These are phyloP conservation scores for Rhodotorula babjevae DNA, from an alignment of 768 basidiomycete genomes.

Conservation along the genomic window DNA sequence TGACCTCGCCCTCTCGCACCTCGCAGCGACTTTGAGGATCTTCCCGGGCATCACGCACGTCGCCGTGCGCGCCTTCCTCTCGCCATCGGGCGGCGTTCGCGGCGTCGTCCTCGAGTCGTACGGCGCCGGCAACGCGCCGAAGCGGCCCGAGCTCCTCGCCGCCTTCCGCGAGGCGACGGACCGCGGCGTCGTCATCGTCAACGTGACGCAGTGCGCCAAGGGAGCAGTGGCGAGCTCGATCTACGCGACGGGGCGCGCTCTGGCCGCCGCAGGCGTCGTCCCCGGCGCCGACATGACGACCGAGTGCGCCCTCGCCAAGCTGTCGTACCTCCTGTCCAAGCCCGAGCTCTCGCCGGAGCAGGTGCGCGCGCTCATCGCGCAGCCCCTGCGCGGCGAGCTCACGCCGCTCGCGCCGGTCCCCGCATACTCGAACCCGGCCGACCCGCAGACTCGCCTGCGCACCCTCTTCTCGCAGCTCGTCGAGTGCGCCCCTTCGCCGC, in stretches of 20 bases:
- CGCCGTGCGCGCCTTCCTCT: constrained; percentile 70
- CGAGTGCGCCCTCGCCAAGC: constrained; percentile 90
- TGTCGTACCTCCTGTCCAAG: constrained; percentile 84
- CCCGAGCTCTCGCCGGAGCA: constrained; percentile 63
- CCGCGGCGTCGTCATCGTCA: constrained; percentile 78
- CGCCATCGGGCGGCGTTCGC: constrained; percentile 50
- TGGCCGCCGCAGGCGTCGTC: constrained; percentile 64
- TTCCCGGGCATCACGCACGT: constrained; percentile 40
- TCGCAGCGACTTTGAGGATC: constrained; percentile 33
- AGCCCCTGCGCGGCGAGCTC: constrained; percentile 82
- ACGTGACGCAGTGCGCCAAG: constrained; percentile 83
- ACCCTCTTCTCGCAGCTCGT: constrained; percentile 40
- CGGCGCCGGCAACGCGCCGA: constrained; percentile 88
- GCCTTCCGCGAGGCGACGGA: constrained; percentile 75
- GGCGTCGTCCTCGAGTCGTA: constrained; percentile 88
- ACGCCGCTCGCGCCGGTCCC: constrained; percentile 56
- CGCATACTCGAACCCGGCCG: constrained; percentile 40
- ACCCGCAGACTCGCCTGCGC: constrained; percentile 3
- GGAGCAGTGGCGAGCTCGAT: constrained; percentile 72
- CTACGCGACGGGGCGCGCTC: constrained; percentile 70
- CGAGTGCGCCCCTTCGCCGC: constrained; percentile 11
- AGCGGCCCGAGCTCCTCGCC: constrained; percentile 67
- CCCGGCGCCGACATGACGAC: constrained; percentile 91
- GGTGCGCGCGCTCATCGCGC: constrained; percentile 68
- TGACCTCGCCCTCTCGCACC: neutral